phyloP scores from a whole-genome alignment of 2,329 filamentous ascomycete species.

The Epichloe festucae region DNA sequence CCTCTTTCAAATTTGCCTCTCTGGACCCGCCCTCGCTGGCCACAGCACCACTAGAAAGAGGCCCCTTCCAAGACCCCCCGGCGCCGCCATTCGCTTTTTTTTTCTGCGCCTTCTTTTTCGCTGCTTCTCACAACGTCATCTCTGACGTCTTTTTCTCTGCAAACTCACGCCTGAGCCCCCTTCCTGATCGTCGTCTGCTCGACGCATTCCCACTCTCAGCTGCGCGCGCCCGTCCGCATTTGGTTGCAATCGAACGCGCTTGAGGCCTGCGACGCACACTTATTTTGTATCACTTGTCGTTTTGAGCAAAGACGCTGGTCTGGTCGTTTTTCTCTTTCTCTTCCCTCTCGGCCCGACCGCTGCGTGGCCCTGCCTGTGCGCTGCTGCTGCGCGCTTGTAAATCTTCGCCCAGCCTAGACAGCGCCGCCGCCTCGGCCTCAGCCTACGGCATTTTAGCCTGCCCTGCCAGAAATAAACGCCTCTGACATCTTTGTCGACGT shows the following conservation, averaged over 20 bases:
- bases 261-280: conserved; percentile 1
- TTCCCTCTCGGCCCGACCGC: not conserved
- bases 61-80: conserved; percentile 2
- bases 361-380: not conserved
- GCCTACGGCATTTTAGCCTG: not conserved
- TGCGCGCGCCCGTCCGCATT: conserved; percentile 4
- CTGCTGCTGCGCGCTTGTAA: conserved; percentile 5
- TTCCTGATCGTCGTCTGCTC: conserved; percentile 21
- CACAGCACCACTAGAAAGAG: not conserved
- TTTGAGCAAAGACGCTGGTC: not conserved
- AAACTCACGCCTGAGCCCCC: conserved; percentile 22
- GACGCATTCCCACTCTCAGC: conserved; percentile 14
- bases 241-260: conserved; percentile 2
- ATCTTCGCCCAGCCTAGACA: conserved; percentile 5
- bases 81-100: conserved; percentile 18
- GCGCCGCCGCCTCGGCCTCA: not conserved
- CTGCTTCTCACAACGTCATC: conserved; percentile 30
- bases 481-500: conserved; percentile 10
- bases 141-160: conserved; percentile 31
- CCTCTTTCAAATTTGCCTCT: not conserved
- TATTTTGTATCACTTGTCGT: not conserved
- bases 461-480: conserved; percentile 6
- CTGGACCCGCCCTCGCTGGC: not conserved
- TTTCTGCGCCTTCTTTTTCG: conserved; percentile 24
- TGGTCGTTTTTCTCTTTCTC: not conserved